A percentile compares a stretch with the other conserved stretches of the same genome.
Evolutionary conservation across 371 early-diverging fungal species (phyloP).

Genomic region (Mucor circinelloides): DNA sequence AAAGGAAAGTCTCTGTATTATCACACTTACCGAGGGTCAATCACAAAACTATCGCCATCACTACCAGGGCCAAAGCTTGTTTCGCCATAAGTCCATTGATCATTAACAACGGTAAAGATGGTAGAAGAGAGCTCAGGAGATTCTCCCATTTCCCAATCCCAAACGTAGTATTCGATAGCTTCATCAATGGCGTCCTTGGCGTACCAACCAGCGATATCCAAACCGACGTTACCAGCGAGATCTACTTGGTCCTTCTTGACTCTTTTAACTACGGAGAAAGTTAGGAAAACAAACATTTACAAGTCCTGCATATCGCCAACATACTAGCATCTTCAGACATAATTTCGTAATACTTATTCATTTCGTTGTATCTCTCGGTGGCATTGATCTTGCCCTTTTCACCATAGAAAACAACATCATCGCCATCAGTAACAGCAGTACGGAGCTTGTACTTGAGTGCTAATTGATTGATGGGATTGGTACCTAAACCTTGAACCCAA

Average conservation of each 20-base stretch:
- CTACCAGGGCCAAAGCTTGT: slow-evolving; percentile 40
- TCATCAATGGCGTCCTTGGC: slow-evolving; percentile 33
- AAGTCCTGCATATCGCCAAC: neutral
- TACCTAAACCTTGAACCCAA: slow-evolving; percentile 56
- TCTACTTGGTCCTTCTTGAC: slow-evolving; percentile 36
- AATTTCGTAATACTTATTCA: slow-evolving; percentile 27
- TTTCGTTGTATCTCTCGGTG: slow-evolving; percentile 22
- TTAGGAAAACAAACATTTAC: neutral
- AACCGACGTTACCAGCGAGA: slow-evolving; percentile 37
- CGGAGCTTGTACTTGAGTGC: slow-evolving; percentile 38
- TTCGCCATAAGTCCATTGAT: slow-evolving; percentile 28
- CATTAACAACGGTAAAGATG: slow-evolving; percentile 29
- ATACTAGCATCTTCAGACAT: slow-evolving; percentile 34
- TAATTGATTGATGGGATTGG: slow-evolving; percentile 45
- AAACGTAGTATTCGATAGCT: slow-evolving; percentile 47
- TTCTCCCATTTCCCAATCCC: slow-evolving; percentile 51
- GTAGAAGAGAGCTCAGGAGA: slow-evolving; percentile 40
- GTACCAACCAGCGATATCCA: slow-evolving; percentile 42
- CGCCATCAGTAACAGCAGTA: slow-evolving; percentile 31
- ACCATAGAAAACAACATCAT: slow-evolving; percentile 36
- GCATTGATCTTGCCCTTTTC: slow-evolving; percentile 34
- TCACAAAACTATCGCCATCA: slow-evolving; percentile 40
- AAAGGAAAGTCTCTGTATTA: neutral
- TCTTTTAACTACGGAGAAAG: slow-evolving; percentile 28
- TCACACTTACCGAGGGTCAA: slow-evolving; percentile 41